Base-by-base conservation (phyloP, 2,329 filamentous ascomycete species). In the Gremmenia infestans region DNA sequence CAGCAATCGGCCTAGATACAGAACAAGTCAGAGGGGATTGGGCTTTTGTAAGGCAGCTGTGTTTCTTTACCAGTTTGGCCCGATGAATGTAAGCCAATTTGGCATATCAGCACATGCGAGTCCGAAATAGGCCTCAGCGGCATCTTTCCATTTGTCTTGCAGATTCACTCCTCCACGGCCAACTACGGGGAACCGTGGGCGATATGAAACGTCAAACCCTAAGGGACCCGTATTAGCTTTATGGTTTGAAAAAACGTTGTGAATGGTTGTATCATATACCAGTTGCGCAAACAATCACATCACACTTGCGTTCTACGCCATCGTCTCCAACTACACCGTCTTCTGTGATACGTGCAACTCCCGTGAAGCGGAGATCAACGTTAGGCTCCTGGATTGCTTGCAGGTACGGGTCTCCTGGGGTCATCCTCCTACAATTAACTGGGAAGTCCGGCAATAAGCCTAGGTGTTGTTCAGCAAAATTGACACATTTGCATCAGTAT, bases 361-460 rank as follows among this genome's bases (percentile, higher is more conserved):
- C 68, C 1, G 76, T 75, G 61, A 79, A 79, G 59, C 78, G 75
- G 0, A 79, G 76, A 60, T 78, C 73, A 23, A 48, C 23, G 28
- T 48, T 48, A 2, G 45, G 45, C 23, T 48, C 25, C 23, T 48
- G 45, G 23, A 48, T 48, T 17, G 45, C 45, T 17, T 23, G 23
- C 72, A 80, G 77, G 60, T 80, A 80, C 1, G 25, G 50, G 28
- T 48, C 45, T 15, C 73, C 74, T 11, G 74, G 74, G 0, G 73
- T 72, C 48, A 74, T 68, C 1, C 72, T 72, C 51, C 68, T 72
- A 65, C 68, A 75, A 6, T 78, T 77, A 8, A 74, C 71, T 2
- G 70, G 67, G 68, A 75, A 80, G 17, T 68, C 67, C 2, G 73
- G 73, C 37, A 74, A 63, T 32, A 68, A 60, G 4, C 28, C 28